Conservation (phyloP, 2,329 filamentous ascomycete genomes). For the Cadophora sp. region DNA sequence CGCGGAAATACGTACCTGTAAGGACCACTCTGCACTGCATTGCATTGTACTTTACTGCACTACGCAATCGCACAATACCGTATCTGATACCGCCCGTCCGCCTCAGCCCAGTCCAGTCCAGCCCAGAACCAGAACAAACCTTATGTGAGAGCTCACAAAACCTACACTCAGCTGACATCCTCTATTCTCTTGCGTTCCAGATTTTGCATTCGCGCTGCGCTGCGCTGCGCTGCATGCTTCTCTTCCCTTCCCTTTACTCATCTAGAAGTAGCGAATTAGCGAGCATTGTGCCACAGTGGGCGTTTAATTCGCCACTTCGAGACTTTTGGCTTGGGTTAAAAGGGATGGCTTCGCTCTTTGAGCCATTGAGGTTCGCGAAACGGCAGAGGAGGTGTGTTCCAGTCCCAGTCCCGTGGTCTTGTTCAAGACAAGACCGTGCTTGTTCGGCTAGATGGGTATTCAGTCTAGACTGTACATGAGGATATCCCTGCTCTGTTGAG, state of each 20-base stretch:
- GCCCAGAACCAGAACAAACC: background rate
- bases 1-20: background rate
- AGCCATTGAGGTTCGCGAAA: background rate
- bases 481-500: background rate
- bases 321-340: background rate
- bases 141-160: background rate
- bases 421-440: background rate
- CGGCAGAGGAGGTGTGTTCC: background rate
- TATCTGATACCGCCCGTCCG: too few species aligned
- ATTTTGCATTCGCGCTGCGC: background rate
- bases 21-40: too few species aligned
- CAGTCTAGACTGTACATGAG: too few species aligned
- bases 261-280: background rate
- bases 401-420: background rate
- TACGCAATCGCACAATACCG: too few species aligned
- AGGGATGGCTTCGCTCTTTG: too few species aligned
- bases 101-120: background rate
- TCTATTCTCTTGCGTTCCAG: background rate
- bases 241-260: background rate
- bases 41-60: too few species aligned
- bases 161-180: background rate
- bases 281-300: background rate
- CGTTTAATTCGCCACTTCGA: background rate
- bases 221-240: background rate
- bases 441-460: background rate